phyloP scores from a whole-genome alignment of 2,329 filamentous ascomycete species.

The Paraconiothyrium brasiliense region DNA sequence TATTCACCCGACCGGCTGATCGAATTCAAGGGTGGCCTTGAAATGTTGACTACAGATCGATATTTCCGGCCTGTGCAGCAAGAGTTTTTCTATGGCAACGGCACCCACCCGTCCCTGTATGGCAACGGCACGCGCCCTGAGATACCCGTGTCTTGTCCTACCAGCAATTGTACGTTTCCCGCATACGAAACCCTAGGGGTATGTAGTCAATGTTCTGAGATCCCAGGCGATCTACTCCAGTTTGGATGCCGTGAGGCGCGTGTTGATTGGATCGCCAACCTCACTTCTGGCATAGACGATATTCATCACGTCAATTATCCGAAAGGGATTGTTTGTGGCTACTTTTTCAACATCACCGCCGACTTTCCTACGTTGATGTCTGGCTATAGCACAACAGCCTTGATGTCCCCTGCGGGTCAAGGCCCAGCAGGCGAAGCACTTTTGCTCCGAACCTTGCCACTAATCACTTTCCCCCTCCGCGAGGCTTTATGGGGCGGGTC shows the following conservation, averaged over 20 bases:
- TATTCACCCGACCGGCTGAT: constrained; percentile 18
- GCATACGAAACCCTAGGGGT: constrained; percentile 36
- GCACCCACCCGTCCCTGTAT: constrained; percentile 27
- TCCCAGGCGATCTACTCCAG: constrained; percentile 10
- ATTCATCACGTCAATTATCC: no score
- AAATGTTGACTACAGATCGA: not conserved
- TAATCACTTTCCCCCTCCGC: no score
- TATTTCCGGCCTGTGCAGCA: not conserved
- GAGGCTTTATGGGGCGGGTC: no score
- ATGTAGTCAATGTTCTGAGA: constrained; percentile 36
- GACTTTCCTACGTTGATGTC: no score
- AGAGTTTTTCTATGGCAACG: constrained; percentile 30
- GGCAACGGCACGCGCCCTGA: constrained; percentile 38
- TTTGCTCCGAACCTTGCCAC: no score
- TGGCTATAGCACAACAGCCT: no score
- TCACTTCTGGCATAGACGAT: no score
- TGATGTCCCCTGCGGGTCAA: no score
- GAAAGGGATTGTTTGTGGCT: no score
- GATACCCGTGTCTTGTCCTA: constrained; percentile 38
- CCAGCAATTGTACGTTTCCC: constrained; percentile 43
- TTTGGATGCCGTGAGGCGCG: constrained; percentile 21
- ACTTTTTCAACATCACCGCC: no score
- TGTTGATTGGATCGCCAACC: constrained; percentile 27
- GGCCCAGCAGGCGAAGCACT: no score
- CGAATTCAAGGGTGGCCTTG: constrained; percentile 1